Evolutionary conservation across 306 rosid genomes (phyloP), one percentile per base, ranked within the genome.

Genomic region (Ammopiptanthus mongolicus): DNA sequence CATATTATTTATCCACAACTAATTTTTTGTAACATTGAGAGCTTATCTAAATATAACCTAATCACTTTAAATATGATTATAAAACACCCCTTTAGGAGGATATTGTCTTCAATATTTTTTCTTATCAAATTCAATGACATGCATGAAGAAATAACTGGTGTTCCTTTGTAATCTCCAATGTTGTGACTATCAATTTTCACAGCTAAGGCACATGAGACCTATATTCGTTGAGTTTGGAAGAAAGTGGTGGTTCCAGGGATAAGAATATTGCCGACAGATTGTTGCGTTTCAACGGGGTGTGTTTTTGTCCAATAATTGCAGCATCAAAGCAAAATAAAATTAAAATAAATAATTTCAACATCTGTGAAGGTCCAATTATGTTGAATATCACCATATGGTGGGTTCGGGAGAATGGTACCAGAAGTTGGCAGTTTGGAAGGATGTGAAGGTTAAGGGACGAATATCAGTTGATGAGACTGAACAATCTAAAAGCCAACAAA

Each of bases 221-320:
- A n/a, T 72, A 64, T 44, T 55, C 31, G 50, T 55, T 13, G 51
- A 39, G 13, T 65, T 56, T 80, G 56, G 64, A 80, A 65, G 46
- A 73, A 57, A 57, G 75, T 58, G 65, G 80, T 80, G 68, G 68
- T 61, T 75, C 34, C 3, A 19, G 60, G 58, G 48, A 41, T 36
- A 42, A 13, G 81, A 81, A 81, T 75, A 81, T 75, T 75, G 69
- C 80, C 71, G 81, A 81, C 84, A 75, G 53, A 69, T 68, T 23
- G 4, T 75, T 50, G 14, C 60, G 23, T 19, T 74, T 19, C 46
- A 50, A 46, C 7, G 36, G 55, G 55, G 52, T 57, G 52, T 57
- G 15, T 64, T 80, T 47, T 58, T 48, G 28, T 58, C 22, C 57
- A 59, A 56, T 33, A 22, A 25, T 74, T 66, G 71, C 29, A 9